Conservation (phyloP, 768 basidiomycete genomes). For the Leucosporidium scottii region DNA sequence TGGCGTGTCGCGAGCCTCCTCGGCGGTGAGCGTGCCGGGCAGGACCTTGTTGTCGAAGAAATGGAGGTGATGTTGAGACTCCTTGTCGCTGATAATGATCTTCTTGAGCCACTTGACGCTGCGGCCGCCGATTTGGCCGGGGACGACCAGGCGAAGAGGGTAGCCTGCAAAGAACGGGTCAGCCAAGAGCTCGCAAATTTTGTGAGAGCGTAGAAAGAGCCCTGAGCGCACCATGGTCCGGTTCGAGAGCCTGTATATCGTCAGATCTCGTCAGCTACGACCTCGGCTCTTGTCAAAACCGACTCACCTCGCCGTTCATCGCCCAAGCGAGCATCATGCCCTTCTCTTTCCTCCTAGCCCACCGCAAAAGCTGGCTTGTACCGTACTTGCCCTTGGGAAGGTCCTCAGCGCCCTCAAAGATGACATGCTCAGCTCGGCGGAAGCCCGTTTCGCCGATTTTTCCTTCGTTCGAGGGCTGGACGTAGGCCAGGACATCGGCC, state of each 20-base stretch:
- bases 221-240: constrained; percentile 51
- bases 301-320: constrained; percentile 51
- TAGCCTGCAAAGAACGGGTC: constrained; percentile 35
- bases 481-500: constrained; percentile 51
- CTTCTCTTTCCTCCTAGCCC: constrained; percentile 48
- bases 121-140: constrained; percentile 54
- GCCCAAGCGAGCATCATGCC: constrained; percentile 55
- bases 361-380: constrained; percentile 49
- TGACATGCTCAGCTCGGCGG: constrained; percentile 46
- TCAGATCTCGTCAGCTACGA: not conserved
- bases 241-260: constrained; percentile 47
- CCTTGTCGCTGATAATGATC: constrained; percentile 51
- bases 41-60: constrained; percentile 57
- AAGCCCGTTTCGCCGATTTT: constrained; percentile 35
- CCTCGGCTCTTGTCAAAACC: no score
- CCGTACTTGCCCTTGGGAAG: constrained; percentile 59
- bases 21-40: constrained; percentile 52
- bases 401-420: constrained; percentile 56
- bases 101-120: constrained; percentile 52
- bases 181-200: no score
- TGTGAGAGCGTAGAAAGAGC: no score
- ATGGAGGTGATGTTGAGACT: constrained; percentile 53
- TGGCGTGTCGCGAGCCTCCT: constrained; percentile 51
- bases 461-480: constrained; percentile 41
- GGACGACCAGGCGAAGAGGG: constrained; percentile 58